Conservation (phyloP, 2,329 filamentous ascomycete genomes). For the Cadophora sp. region DNA sequence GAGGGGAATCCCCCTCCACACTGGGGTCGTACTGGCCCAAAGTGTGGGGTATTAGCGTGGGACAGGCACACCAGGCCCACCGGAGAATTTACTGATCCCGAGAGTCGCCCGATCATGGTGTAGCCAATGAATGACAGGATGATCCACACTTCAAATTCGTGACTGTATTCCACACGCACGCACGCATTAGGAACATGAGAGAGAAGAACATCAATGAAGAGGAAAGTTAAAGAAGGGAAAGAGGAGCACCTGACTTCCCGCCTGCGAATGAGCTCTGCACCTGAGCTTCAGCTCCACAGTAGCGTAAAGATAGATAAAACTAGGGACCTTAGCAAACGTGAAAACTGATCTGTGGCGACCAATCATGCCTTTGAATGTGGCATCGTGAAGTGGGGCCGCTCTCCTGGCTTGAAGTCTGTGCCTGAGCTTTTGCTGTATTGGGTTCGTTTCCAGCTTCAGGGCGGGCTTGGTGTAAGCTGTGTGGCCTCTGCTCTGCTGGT, state of each 20-base stretch:
- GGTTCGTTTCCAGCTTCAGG: not conserved
- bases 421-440: not conserved
- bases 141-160: not conserved
- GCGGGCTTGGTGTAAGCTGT: not conserved
- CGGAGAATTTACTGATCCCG: slow-evolving; percentile 15
- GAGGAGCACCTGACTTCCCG: not conserved
- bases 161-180: not conserved
- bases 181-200: not conserved
- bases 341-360: not conserved
- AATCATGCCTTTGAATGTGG: not conserved
- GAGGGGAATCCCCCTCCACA: not conserved
- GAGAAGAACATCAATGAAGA: not conserved
- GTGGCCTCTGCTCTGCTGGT: not conserved
- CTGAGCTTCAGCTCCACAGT: not conserved
- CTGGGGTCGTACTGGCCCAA: not conserved
- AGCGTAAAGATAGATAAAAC: not conserved
- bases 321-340: not conserved
- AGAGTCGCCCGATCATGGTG: not conserved
- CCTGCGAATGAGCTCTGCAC: not conserved
- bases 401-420: not conserved
- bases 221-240: not conserved
- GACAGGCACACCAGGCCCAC: not conserved
- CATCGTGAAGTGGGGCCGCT: not conserved
- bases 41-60: slow-evolving; percentile 18
- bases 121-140: not conserved